These are phyloP conservation scores for Cetradonia linearis DNA, from an alignment of 495 filamentous ascomycete species.

Conservation along the genomic window DNA sequence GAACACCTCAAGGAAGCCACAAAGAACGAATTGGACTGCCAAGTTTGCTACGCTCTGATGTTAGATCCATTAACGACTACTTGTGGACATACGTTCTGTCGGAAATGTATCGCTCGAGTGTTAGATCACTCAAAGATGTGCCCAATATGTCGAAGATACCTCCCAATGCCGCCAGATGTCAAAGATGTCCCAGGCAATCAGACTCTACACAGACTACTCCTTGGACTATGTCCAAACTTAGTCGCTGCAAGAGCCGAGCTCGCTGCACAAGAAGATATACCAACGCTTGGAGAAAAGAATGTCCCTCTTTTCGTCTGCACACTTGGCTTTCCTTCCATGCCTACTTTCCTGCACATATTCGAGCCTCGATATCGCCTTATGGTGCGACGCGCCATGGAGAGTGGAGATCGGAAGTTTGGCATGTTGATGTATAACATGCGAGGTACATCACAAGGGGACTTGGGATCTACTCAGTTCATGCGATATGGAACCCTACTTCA, in stretches of 20 bases:
- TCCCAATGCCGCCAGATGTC: constrained; percentile 51
- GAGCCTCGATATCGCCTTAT: constrained; percentile 83
- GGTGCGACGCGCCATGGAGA: constrained; percentile 68
- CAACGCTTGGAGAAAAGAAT: constrained; percentile 44
- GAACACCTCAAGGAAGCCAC: constrained; percentile 48
- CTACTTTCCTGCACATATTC: constrained; percentile 81
- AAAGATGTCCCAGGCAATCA: constrained; percentile 50
- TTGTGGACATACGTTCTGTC: constrained; percentile 87
- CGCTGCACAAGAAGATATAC: constrained; percentile 39
- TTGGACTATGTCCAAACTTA: constrained; percentile 55
- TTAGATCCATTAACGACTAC: constrained; percentile 71
- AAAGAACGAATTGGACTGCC: constrained; percentile 68
- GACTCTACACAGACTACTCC: constrained; percentile 48
- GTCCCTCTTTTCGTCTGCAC: constrained; percentile 75
- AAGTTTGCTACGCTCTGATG: constrained; percentile 73
- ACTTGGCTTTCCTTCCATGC: constrained; percentile 69
- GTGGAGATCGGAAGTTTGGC: constrained; percentile 61
- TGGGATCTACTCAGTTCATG: constrained; percentile 52
- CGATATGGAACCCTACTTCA: constrained; percentile 68
- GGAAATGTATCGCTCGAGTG: constrained; percentile 61
- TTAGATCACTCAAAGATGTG: constrained; percentile 68
- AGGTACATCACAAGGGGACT: constrained; percentile 43
- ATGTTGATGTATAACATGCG: constrained; percentile 66
- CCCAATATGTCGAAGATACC: constrained; percentile 61
- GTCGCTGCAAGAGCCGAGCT: constrained; percentile 47